Percentiles rank a stretch among this genome's conserved stretches.
phyloP scores from a whole-genome alignment of 352 stramenopile genomes.

The Phytophthora sojae region DNA sequence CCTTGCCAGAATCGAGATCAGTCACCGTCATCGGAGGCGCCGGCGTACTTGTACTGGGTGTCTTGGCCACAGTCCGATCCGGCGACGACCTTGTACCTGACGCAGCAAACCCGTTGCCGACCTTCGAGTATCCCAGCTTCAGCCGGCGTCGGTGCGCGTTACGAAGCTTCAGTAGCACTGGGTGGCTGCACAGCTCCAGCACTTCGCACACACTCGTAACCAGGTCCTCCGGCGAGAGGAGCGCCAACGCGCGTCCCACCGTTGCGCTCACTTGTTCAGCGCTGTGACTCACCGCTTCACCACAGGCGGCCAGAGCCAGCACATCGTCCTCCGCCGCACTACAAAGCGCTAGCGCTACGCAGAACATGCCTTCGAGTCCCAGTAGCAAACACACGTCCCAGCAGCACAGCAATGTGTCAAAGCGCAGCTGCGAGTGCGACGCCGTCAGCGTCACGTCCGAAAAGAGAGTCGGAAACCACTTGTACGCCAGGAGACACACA shows the following conservation, averaged over 20 bases:
- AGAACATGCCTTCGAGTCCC: slow-evolving; percentile 84
- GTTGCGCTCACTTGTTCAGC: slow-evolving; percentile 73
- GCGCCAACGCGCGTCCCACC: slow-evolving; percentile 61
- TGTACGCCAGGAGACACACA: slow-evolving; percentile 86
- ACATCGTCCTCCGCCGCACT: slow-evolving; percentile 68
- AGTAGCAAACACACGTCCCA: slow-evolving; percentile 87
- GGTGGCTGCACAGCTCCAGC: slow-evolving; percentile 77
- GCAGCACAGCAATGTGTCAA: slow-evolving; percentile 76
- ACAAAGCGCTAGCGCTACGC: slow-evolving; percentile 74
- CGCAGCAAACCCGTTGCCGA: slow-evolving; percentile 31
- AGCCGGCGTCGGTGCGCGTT: slow-evolving; percentile 76
- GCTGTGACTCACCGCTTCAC: slow-evolving; percentile 38
- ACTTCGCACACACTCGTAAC: slow-evolving; percentile 84
- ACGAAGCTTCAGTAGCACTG: slow-evolving; percentile 78
- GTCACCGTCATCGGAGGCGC: slow-evolving; percentile 62
- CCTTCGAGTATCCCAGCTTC: slow-evolving; percentile 53
- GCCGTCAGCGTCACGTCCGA: slow-evolving; percentile 84
- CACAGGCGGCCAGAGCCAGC: slow-evolving; percentile 40
- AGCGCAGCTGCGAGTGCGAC: slow-evolving; percentile 76
- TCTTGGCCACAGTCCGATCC: slow-evolving; percentile 12
- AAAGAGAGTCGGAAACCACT: slow-evolving; percentile 90
- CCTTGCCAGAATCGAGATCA: slow-evolving; percentile 74
- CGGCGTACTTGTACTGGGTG: not conserved
- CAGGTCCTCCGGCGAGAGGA: slow-evolving; percentile 65
- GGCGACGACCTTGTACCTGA: slow-evolving; percentile 6